phyloP scores from a whole-genome alignment of 169 alveolate genomes.

The Cryptosporidium felis region DNA sequence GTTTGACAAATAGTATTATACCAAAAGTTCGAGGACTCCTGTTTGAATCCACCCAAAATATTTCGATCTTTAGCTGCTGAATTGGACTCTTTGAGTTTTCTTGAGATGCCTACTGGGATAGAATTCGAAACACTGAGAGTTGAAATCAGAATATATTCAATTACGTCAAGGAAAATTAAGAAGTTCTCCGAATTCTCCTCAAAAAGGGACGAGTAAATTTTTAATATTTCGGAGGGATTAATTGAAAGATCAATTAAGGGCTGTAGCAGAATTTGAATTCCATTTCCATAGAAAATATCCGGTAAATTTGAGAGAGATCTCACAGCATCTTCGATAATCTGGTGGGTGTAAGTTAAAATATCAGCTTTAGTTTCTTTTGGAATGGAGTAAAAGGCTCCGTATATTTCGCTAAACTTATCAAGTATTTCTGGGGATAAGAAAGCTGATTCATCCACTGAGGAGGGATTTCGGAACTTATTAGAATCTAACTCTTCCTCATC shows the following conservation, averaged over 20 bases:
- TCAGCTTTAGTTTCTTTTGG: slow-evolving; percentile 63
- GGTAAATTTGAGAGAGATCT: slow-evolving; percentile 19
- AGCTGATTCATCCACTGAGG: not conserved
- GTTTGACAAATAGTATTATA: slow-evolving; percentile 67
- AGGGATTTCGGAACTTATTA: not conserved
- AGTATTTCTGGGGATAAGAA: slow-evolving; percentile 18
- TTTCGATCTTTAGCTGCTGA: not conserved
- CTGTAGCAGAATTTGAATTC: slow-evolving; percentile 39
- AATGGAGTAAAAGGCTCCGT: slow-evolving; percentile 24
- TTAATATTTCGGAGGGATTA: slow-evolving; percentile 36
- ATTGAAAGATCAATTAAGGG: slow-evolving; percentile 21
- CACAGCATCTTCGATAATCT: slow-evolving; percentile 7
- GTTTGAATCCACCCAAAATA: not conserved
- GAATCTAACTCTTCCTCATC: slow-evolving; percentile 34
- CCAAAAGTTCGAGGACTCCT: slow-evolving; percentile 56
- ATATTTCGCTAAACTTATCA: slow-evolving; percentile 30
- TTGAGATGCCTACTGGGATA: slow-evolving; percentile 18
- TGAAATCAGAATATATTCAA: not conserved
- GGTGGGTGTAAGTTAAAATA: not conserved
- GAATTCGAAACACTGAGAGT: slow-evolving; percentile 12
- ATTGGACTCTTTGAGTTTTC: slow-evolving; percentile 24
- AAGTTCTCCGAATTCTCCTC: slow-evolving; percentile 39
- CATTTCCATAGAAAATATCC: slow-evolving; percentile 45
- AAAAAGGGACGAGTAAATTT: slow-evolving; percentile 50
- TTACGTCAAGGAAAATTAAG: slow-evolving; percentile 16